Base-by-base conservation (phyloP, 2,329 filamentous ascomycete species). In the Fusarium mexicanum region DNA sequence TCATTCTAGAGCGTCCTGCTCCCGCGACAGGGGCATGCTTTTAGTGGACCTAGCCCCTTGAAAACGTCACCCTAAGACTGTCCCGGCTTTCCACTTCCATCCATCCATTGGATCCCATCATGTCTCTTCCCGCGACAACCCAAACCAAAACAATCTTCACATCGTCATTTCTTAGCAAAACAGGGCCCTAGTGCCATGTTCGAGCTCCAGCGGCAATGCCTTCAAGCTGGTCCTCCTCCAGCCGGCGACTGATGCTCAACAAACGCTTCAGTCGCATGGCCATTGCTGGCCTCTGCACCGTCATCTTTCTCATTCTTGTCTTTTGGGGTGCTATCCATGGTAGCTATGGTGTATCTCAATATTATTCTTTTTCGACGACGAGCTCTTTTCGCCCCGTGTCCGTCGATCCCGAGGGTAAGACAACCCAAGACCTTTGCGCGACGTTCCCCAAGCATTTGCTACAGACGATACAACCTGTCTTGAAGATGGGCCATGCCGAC, bases 401-500 rank as follows among this genome's bases (percentile, higher is more conserved):
- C 38, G 43, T 81, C 65, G 71, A 81, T 33, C 74, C 79, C 18
- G 26, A 43, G 20, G 68, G 55, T 37, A 81, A 78, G 69, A 74
- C 73, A 13, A 72, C 63, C 26, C 54, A 76, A 24, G 77, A 81
- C 17, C 72, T 82, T 14, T 82, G 80, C 74, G 78, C 75, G 29
- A 80, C 73, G 38, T 82, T 82, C 58, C 80, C 80, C 29, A 80
- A 75, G 61, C 75, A 82, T 51, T 57, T 81, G 40, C 78, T 82
- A 33, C 67, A 78, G 35, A 65, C 76, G 20, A 76, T 82, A 37
- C 80, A 82, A 61, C 80, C 80, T 26, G 80, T 82, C 41, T 71
- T 82, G 47, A 82, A 82, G 70, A 78, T 81, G 61, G 80, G 80
- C 31, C 80, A 82, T 37, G 78, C 80, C 64, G 80, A 79, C 54